Conservation (phyloP, 2,329 filamentous ascomycete species). For the Fusarium compactum region DNA sequence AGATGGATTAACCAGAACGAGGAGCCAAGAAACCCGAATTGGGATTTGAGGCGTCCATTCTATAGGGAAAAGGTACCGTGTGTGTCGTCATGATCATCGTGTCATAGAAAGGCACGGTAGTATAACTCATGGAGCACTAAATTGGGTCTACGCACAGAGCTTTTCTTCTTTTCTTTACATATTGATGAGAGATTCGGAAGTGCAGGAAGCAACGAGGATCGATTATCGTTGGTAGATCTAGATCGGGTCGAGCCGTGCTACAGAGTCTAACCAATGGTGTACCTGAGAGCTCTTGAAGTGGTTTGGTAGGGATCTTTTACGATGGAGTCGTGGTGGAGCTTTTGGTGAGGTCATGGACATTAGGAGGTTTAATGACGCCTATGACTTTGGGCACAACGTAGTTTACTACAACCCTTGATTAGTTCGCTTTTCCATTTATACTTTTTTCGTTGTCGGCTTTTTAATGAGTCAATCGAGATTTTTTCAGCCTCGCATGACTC, state of each 20-base stretch:
- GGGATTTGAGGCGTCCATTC: neutral
- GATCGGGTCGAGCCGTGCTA: neutral
- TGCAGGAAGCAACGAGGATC: neutral
- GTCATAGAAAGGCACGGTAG: neutral
- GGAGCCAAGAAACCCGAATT: neutral
- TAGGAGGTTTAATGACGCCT: neutral
- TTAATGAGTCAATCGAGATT: neutral
- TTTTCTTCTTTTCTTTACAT: neutral
- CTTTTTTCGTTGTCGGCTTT: neutral
- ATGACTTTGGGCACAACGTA: neutral
- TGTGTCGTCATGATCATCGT: slow-evolving; percentile 12
- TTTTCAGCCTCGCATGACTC: neutral
- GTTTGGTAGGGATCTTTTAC: neutral
- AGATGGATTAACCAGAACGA: neutral
- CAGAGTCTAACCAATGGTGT: neutral
- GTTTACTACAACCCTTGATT: neutral
- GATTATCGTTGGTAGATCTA: slow-evolving; percentile 5
- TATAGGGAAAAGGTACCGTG: neutral
- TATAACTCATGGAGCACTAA: neutral
- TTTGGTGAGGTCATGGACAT: slow-evolving; percentile 5
- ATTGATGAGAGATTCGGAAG: neutral
- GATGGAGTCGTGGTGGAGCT: slow-evolving; percentile 3
- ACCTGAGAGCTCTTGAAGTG: too few species aligned
- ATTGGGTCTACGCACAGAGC: neutral
- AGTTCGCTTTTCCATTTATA: neutral